These are phyloP conservation scores for Aphanomyces cochlioides DNA, from an alignment of 352 stramenopile species.

Conservation along the genomic window DNA sequence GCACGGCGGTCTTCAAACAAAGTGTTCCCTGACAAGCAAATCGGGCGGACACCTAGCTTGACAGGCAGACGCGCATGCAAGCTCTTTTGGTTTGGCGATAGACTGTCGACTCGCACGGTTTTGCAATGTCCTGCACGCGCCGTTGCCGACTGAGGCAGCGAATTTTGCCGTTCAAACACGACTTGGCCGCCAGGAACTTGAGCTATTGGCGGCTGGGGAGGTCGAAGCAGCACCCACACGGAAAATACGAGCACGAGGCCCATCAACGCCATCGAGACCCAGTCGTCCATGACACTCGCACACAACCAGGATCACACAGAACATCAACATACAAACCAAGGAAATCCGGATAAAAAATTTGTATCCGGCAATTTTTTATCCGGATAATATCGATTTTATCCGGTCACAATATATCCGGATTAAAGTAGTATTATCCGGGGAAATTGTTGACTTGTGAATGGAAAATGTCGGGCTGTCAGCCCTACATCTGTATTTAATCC, in stretches of 20 bases:
- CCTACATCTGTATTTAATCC: too few species aligned
- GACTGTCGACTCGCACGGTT: not conserved
- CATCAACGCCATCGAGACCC: slow-evolving; percentile 15
- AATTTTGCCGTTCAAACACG: not conserved
- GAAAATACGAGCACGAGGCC: slow-evolving; percentile 14
- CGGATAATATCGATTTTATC: too few species aligned
- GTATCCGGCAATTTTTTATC: not conserved
- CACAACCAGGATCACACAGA: slow-evolving; percentile 3
- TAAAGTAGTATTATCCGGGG: too few species aligned
- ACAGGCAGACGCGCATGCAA: slow-evolving; percentile 20
- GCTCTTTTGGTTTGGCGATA: slow-evolving; percentile 8
- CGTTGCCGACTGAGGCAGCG: not conserved
- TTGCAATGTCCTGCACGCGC: slow-evolving; percentile 21
- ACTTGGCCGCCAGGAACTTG: not conserved
- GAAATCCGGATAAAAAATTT: not conserved
- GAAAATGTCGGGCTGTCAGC: too few species aligned
- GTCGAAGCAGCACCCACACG: slow-evolving; percentile 4
- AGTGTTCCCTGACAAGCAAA: slow-evolving; percentile 22
- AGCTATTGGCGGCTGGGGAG: not conserved
- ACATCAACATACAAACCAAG: not conserved
- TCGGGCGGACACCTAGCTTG: not conserved
- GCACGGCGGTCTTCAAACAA: not conserved
- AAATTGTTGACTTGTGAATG: too few species aligned
- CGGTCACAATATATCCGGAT: too few species aligned
- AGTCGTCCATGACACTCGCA: slow-evolving; percentile 8